Evolutionary conservation across 164 flowering plant species (phyloP), one percentile per base, ranked within the genome.

Genomic region (Umbilicus rupestris): DNA sequence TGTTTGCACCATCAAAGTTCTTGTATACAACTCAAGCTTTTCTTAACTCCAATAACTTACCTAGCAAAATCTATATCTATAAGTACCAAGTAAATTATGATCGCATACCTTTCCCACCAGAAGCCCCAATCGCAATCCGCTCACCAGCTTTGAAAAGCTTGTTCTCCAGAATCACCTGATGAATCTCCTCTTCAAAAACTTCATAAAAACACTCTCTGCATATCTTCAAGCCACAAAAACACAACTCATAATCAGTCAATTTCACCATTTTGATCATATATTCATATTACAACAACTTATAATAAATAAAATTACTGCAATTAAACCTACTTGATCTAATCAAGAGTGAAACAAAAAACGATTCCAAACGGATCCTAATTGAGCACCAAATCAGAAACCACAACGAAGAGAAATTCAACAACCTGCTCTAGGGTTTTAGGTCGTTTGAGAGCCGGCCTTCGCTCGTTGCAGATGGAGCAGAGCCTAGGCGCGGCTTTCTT

Each of bases 341-440:
- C 57, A 16, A 7, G 44, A 63, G 41, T 24, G 3, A 28, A 44
- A 65, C 20, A 1, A 42, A 1, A 44, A 26, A 65, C 14, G 7
- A 29, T 26, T 17, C 16, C 3, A 7, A 17, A 14, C 7, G 16
- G 28, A 39, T 17, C n/a, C 49, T 24, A 50, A 50, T 50, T 20
- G 28, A 50, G 7, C 57, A 50, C 22, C 12, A 50, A 50, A 17
- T 17, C 14, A 3, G 14, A 8, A 8, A 50, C 10, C 7, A 50
- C 20, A 50, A 3, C 16, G 10, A 1, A 35, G 11, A 19, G 10
- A 19, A 24, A 10, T 3, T 33, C 3, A 76, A 16, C 3, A 52
- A 86, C 98, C 84, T 86, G 98, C 28, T 89, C 80, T 20, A 84
- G 87, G 73, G 95, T 92, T 88, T 89, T 92, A 44, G 96, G 98